phyloP scores from a whole-genome alignment of 305 asterid species.

The Plantago rigida region DNA sequence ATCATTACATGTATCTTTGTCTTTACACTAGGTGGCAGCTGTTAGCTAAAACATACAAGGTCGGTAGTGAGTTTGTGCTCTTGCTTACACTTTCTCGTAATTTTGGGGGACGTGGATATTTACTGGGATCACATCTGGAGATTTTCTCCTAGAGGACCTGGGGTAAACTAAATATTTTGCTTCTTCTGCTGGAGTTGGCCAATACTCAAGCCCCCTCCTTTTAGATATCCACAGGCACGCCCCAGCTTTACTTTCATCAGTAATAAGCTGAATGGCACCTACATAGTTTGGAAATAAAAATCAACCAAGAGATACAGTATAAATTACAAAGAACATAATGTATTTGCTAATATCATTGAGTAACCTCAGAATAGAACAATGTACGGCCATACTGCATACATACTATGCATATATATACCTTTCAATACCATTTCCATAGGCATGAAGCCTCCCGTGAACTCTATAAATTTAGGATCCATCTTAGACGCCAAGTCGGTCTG shows the following conservation, averaged over 20 bases:
- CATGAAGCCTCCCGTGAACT: slow-evolving; percentile 51
- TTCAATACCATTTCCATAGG: slow-evolving; percentile 73
- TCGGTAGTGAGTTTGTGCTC: slow-evolving; percentile 5
- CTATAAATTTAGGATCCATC: slow-evolving; percentile 40
- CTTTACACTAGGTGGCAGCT: slow-evolving; percentile 11
- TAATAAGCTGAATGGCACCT: slow-evolving; percentile 84
- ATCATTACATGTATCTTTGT: slow-evolving; percentile 15
- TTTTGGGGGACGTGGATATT: slow-evolving; percentile 56
- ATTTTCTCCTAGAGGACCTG: slow-evolving; percentile 36
- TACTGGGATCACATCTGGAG: slow-evolving; percentile 37
- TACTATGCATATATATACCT: slow-evolving; percentile 36
- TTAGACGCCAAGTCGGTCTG: slow-evolving; percentile 56
- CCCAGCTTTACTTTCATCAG: slow-evolving; percentile 81
- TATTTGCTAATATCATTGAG: slow-evolving; percentile 5
- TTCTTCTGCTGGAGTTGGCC: slow-evolving; percentile 90
- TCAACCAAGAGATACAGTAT: slow-evolving; percentile 13
- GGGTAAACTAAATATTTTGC: slow-evolving; percentile 49
- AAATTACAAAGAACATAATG: slow-evolving; percentile 17
- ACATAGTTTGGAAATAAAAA: slow-evolving; percentile 25
- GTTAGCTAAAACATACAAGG: slow-evolving; percentile 4
- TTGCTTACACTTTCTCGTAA: slow-evolving; percentile 74
- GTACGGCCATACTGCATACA: background rate
- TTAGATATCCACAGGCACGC: slow-evolving; percentile 82
- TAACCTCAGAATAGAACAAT: background rate
- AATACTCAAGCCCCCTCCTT: slow-evolving; percentile 78